Evolutionary conservation across 169 alveolate genomes (phyloP), one percentile per base, ranked within the genome.

Genomic region (Eimeria acervulina): DNA sequence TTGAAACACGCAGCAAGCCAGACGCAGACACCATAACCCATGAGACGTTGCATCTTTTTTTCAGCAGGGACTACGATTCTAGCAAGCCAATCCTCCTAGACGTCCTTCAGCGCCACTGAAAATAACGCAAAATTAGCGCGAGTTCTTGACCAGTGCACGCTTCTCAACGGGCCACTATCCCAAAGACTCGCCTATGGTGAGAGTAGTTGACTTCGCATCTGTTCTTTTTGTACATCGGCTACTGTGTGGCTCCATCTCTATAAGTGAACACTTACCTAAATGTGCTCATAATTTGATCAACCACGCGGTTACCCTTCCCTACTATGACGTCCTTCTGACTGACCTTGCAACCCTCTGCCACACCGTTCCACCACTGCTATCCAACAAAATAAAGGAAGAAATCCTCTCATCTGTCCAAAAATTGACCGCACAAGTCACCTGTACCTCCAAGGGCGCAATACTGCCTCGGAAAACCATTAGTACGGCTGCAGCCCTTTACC

Each of bases 401-500:
- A 10, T 72, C 51, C 59, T 38, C 33, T 40, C 85, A 47, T 51
- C 31, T 21, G 90, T 51, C 70, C 90, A 40, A 81, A 40, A 81
- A 26, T 81, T n/a, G 40, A 81, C 44, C 42, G 61, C 51, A 81
- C 70, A 17, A 51, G 90, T 31, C 90, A 51, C 90, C 90, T 81
- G 90, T 42, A 44, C 47, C 72, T 31, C 44, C 63, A 55, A 81
- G 70, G 44, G 78, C 63, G 44, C 90, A 44, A 42, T 19, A 81
- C 36, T 44, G 90, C 90, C 90, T 81, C 90, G 72, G 72, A 47
- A n/a, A 10, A 81, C 40, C 70, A 51, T 44, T 52, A 47, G 61
- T 13, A 42, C 51, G 6, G 90, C 90, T 81, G 90, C 44, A 42
- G 28, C 44, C 61, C 40, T 81, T 81, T 6, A 51, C 40, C 4